A percentile compares a stretch with the other conserved stretches of the same genome.
Evolutionary conservation across 495 filamentous ascomycete genomes (phyloP).

Genomic region (Sporormia fimetaria): DNA sequence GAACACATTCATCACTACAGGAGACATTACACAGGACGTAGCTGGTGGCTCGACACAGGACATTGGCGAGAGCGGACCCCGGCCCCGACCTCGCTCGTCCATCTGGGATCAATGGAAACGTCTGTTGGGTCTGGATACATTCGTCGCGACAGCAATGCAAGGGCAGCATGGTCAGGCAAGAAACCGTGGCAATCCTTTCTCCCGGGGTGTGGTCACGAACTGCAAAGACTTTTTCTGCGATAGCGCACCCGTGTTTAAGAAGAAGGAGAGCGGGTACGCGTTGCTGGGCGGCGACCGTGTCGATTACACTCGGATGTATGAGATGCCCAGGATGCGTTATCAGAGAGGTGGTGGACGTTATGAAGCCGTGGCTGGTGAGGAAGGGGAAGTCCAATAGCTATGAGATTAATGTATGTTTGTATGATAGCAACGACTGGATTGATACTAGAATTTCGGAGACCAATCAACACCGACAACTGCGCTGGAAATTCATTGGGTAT

Average conservation of each 20-base stretch:
- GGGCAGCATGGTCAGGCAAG: conserved; percentile 48
- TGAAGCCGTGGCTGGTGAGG: conserved; percentile 22
- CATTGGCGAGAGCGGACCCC: conserved; percentile 31
- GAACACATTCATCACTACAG: conserved; percentile 66
- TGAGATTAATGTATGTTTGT: too few species aligned
- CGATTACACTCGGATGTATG: conserved; percentile 85
- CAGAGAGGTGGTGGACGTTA: conserved; percentile 20
- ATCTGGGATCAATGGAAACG: conserved; percentile 69
- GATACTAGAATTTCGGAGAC: too few species aligned
- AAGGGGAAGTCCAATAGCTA: too few species aligned
- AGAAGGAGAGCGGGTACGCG: conserved; percentile 57
- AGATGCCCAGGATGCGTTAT: conserved; percentile 52
- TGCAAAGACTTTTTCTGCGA: conserved; percentile 97
- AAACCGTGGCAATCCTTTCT: conserved; percentile 66
- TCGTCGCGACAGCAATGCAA: conserved; percentile 54
- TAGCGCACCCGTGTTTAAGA: conserved; percentile 67
- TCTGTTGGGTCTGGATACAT: conserved; percentile 80
- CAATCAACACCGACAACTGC: too few species aligned
- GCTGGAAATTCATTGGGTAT: too few species aligned
- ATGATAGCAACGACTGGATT: too few species aligned
- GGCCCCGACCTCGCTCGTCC: conserved; percentile 37
- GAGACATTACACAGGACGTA: conserved; percentile 53
- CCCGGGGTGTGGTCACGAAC: conserved; percentile 66
- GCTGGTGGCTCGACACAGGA: conserved; percentile 38
- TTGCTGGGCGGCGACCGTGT: conserved; percentile 67